Evolutionary conservation across 2,329 filamentous ascomycete genomes (phyloP).

Genomic region (Microdochium paspali): DNA sequence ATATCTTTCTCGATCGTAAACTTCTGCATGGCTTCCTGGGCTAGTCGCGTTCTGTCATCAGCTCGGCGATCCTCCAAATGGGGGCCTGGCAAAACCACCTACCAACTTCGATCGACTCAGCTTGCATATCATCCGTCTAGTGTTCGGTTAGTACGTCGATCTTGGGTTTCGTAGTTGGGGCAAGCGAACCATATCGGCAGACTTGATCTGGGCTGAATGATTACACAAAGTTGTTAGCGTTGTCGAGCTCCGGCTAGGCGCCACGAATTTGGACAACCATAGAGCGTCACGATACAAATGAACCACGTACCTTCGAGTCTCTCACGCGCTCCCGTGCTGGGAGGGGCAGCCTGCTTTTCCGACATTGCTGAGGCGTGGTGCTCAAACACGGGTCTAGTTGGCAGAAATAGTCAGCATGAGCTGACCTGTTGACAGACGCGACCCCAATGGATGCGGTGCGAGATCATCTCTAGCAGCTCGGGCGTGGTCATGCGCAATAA

Average conservation of each 20-base stretch:
- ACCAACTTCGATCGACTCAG: slow-evolving; percentile 94
- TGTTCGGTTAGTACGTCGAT: slow-evolving; percentile 18
- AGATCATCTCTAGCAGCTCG: too few relatives aligned
- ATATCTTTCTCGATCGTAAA: slow-evolving; percentile 52
- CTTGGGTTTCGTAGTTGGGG: slow-evolving; percentile 4
- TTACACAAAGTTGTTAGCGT: slow-evolving; percentile 1
- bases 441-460: too few relatives aligned
- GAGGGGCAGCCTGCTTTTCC: slow-evolving; percentile 14
- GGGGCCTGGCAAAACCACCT: slow-evolving; percentile 29
- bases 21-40: slow-evolving; percentile 54
- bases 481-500: too few relatives aligned
- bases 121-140: slow-evolving; percentile 94
- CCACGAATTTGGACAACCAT: too few relatives aligned
- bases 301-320: slow-evolving; percentile 21
- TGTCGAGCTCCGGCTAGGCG: too few relatives aligned
- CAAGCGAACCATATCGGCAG: slow-evolving; percentile 82
- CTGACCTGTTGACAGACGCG: background rate
- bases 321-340: slow-evolving; percentile 11
- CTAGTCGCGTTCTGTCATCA: slow-evolving; percentile 20
- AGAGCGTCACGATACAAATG: too few relatives aligned
- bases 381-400: background rate
- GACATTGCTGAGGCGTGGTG: background rate
- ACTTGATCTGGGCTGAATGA: slow-evolving; percentile 82
- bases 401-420: background rate
- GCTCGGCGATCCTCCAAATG: slow-evolving; percentile 6